phyloP scores from a whole-genome alignment of 2,329 filamentous ascomycete species.

The Scortechinia acanthostroma region DNA sequence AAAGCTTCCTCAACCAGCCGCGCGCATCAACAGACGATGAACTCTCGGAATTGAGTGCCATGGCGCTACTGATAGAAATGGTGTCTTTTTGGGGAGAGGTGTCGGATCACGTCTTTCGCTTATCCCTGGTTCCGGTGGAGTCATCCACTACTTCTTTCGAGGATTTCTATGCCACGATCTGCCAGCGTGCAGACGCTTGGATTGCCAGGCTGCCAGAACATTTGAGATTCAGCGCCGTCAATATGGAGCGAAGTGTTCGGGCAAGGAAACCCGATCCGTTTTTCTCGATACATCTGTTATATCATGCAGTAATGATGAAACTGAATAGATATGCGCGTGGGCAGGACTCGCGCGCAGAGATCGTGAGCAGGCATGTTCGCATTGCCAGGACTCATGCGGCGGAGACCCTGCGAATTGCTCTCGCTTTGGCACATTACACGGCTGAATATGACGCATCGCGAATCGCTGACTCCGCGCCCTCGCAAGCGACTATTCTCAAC shows the following conservation, averaged over 20 bases:
- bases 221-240: constrained; percentile 33
- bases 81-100: constrained; percentile 44
- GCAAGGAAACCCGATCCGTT: constrained; percentile 37
- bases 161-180: neutral
- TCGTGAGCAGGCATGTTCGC: neutral
- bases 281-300: constrained; percentile 40
- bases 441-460: neutral
- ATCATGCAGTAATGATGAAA: constrained; percentile 40
- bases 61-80: constrained; percentile 41
- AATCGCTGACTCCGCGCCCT: too few relatives aligned
- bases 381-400: neutral
- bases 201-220: constrained; percentile 31
- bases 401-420: neutral
- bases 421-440: neutral
- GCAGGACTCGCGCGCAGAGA: constrained; percentile 13
- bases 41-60: constrained; percentile 25
- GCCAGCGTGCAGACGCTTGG: constrained; percentile 21
- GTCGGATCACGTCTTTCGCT: constrained; percentile 35
- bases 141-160: constrained; percentile 19
- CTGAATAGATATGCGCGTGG: constrained; percentile 38
- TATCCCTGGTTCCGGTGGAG: constrained; percentile 28
- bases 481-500: constrained; percentile 23
- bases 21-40: constrained; percentile 17
- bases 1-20: constrained; percentile 26
- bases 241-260: constrained; percentile 35